Conservation (phyloP, 371 early-diverging fungal genomes). For the Massospora cicadina region DNA sequence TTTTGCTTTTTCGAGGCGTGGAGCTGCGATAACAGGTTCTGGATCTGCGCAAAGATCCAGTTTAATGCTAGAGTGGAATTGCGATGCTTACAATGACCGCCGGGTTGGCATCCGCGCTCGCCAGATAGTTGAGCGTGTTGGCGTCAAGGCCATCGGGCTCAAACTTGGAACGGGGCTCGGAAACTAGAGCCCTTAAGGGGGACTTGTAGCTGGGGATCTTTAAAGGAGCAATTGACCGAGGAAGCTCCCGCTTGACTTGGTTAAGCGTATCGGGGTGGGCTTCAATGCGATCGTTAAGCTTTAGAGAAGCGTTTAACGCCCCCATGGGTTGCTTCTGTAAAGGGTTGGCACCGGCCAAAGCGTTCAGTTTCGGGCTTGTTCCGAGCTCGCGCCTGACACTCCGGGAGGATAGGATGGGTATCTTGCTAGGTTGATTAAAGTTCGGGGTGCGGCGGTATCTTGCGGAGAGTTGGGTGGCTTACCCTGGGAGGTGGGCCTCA, state of each 20-base stretch:
- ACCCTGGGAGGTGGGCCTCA: not conserved
- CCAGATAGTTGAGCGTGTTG: not conserved
- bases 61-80: not conserved
- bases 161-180: not conserved
- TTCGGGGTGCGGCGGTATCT: too few relatives aligned
- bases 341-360: not conserved
- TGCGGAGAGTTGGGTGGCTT: too few relatives aligned
- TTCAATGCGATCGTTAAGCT: too few relatives aligned
- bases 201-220: too few relatives aligned
- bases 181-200: too few relatives aligned
- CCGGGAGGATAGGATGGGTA: not conserved
- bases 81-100: not conserved
- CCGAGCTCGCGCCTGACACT: not conserved
- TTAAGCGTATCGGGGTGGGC: too few relatives aligned
- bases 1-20: slow-evolving; percentile 1
- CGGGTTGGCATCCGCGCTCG: not conserved
- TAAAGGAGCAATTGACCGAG: too few relatives aligned
- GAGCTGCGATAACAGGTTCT: not conserved
- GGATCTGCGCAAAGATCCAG: not conserved
- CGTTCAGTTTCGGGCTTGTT: not conserved
- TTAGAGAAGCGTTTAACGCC: too few relatives aligned
- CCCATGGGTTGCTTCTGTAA: not conserved
- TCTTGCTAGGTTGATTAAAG: not conserved
- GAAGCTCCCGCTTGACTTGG: too few relatives aligned
- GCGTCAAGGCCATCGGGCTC: not conserved